phyloP scores from a whole-genome alignment of 2,329 filamentous ascomycete genomes.

The Ceratocystis eucalypticola region DNA sequence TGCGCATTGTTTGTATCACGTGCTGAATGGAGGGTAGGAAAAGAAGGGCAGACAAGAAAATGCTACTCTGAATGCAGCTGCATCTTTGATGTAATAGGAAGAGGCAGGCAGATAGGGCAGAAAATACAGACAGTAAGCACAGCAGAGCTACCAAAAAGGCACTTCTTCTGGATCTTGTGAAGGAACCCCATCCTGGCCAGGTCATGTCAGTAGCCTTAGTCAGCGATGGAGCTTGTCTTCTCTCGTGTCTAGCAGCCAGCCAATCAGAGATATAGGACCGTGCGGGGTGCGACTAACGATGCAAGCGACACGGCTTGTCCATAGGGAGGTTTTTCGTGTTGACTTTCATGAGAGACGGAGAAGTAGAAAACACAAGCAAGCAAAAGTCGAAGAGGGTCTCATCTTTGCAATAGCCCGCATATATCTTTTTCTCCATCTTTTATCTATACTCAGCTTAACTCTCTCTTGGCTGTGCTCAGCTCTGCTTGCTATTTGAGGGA shows the following conservation, averaged over 20 bases:
- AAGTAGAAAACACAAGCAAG: not conserved
- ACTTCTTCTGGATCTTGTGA: too few relatives aligned
- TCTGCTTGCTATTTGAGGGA: too few relatives aligned
- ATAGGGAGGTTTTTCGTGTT: not conserved
- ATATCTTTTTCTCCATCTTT: too few relatives aligned
- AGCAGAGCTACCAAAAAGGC: too few relatives aligned
- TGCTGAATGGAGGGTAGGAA: not conserved
- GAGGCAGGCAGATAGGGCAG: too few relatives aligned
- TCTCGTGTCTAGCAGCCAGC: constrained; percentile 10
- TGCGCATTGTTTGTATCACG: not conserved
- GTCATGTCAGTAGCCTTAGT: not conserved
- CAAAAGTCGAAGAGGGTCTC: not conserved
- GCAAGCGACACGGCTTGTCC: not conserved
- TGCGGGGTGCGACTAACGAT: constrained; percentile 12
- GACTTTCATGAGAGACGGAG: not conserved
- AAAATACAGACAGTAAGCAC: too few relatives aligned
- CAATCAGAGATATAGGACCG: constrained; percentile 10
- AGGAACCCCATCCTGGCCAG: not conserved
- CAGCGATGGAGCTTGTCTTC: not conserved
- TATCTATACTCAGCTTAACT: too few relatives aligned
- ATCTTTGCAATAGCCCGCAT: too few relatives aligned
- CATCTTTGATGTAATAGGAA: too few relatives aligned
- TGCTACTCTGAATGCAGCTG: too few relatives aligned
- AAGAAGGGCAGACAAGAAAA: too few relatives aligned
- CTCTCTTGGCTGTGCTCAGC: too few relatives aligned